Evolutionary conservation across 1,284 basidiomycete genomes (phyloP).

Genomic region (Cryptococcus hybrid): DNA sequence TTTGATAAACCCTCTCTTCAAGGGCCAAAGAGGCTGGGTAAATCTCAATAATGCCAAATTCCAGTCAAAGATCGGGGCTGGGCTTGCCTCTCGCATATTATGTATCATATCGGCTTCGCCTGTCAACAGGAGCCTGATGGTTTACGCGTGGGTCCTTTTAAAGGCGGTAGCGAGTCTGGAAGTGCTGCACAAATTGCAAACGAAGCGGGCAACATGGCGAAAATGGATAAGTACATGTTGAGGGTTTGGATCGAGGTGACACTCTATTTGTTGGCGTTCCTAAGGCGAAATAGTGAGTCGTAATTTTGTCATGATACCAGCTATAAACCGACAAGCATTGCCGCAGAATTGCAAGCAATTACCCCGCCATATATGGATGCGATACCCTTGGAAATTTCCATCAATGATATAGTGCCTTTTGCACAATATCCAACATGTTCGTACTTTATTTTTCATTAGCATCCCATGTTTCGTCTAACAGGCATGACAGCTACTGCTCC

Average conservation of each 20-base stretch:
- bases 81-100: conserved; percentile 28
- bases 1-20: conserved; percentile 40
- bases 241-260: conserved; percentile 41
- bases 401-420: conserved; percentile 12
- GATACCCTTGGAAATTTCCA: conserved; percentile 12
- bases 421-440: conserved; percentile 17
- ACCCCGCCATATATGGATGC: conserved; percentile 7
- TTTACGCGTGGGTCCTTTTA: conserved; percentile 37
- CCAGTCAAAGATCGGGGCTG: conserved; percentile 27
- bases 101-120: conserved; percentile 39
- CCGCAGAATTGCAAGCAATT: not conserved
- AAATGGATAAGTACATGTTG: conserved; percentile 43
- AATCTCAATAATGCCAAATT: conserved; percentile 35
- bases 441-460: not conserved
- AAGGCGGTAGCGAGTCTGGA: conserved; percentile 1
- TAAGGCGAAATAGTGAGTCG: conserved; percentile 19
- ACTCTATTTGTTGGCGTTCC: conserved; percentile 21
- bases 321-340: not conserved
- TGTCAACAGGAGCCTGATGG: conserved; percentile 33
- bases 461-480: not conserved
- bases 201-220: conserved; percentile 12
- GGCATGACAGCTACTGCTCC: not conserved
- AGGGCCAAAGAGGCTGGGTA: conserved; percentile 38
- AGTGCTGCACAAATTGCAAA: conserved; percentile 14
- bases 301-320: not conserved